These are phyloP conservation scores for Marasmius oreades DNA, from an alignment of 1,284 basidiomycete genomes.

Conservation along the genomic window DNA sequence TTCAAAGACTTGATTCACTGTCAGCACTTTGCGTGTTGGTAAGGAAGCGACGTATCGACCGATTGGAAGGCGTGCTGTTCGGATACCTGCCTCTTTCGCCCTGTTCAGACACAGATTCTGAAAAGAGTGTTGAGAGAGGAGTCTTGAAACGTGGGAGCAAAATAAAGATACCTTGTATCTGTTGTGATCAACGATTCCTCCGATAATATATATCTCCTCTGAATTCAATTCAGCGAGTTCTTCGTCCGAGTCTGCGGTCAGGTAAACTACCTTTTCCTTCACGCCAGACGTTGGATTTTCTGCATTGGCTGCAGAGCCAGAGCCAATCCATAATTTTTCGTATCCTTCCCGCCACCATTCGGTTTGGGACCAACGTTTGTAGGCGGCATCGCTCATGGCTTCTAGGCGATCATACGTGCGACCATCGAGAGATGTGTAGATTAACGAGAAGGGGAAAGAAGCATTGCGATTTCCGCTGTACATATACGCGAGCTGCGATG, in stretches of 20 bases:
- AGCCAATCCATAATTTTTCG: conserved; percentile 57
- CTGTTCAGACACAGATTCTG: conserved; percentile 90
- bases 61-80: conserved; percentile 90
- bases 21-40: conserved; percentile 91
- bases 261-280: conserved; percentile 73
- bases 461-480: conserved; percentile 85
- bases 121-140: conserved; percentile 4
- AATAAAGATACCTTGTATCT: conserved; percentile 79
- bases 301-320: too few species aligned
- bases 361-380: conserved; percentile 78
- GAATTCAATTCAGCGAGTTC: conserved; percentile 80
- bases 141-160: conserved; percentile 4
- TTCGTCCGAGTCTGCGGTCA: conserved; percentile 92
- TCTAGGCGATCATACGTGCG: conserved; percentile 70
- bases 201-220: conserved; percentile 91
- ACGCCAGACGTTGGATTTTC: conserved; percentile 12
- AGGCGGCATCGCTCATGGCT: conserved; percentile 60
- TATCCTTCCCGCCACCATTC: conserved; percentile 81
- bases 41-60: conserved; percentile 81
- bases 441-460: conserved; percentile 65
- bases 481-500: conserved; percentile 84
- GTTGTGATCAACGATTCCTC: conserved; percentile 96
- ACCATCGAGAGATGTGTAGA: conserved; percentile 80
- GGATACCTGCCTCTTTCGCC: conserved; percentile 71
- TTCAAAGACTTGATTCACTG: conserved; percentile 96